Evolutionary conservation across 768 basidiomycete species (phyloP).

Genomic region (Trichaptum fuscoviolaceum): DNA sequence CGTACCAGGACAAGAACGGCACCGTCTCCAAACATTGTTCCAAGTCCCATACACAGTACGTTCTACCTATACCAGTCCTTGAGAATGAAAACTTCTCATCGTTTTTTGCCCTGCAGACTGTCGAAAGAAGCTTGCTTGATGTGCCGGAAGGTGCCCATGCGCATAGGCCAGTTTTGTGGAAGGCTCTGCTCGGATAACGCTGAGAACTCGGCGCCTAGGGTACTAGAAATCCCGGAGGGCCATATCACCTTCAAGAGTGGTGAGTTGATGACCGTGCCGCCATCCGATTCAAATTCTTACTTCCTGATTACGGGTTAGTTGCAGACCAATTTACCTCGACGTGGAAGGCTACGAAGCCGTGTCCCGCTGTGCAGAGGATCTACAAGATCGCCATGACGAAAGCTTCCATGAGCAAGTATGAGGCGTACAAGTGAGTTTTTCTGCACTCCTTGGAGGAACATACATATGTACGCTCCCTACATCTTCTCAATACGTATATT

Average conservation of each 20-base stretch:
- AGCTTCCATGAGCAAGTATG: constrained; percentile 47
- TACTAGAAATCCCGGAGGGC: constrained; percentile 54
- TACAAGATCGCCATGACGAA: constrained; percentile 59
- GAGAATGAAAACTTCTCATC: background rate
- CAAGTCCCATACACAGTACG: background rate
- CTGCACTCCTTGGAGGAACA: background rate
- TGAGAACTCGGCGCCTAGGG: constrained; percentile 46
- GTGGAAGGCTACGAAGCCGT: constrained; percentile 55
- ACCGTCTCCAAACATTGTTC: constrained; percentile 38
- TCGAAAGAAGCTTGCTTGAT: constrained; percentile 40
- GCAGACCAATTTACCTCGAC: constrained; percentile 63
- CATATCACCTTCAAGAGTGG: constrained; percentile 65
- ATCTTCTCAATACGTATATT: background rate
- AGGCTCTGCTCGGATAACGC: constrained; percentile 50
- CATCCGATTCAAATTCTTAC: constrained; percentile 6
- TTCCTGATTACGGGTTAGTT: constrained; percentile 29
- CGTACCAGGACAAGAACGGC: constrained; percentile 35
- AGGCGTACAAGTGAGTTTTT: constrained; percentile 49
- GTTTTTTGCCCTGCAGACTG: background rate
- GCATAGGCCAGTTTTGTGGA: constrained; percentile 54
- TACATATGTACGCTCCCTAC: no score
- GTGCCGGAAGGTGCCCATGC: constrained; percentile 54
- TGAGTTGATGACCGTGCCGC: constrained; percentile 24
- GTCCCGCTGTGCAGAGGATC: constrained; percentile 53
- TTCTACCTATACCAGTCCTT: background rate